Base-by-base conservation (phyloP, 495 filamentous ascomycete genomes). In the Parathielavia hyrcaniae region DNA sequence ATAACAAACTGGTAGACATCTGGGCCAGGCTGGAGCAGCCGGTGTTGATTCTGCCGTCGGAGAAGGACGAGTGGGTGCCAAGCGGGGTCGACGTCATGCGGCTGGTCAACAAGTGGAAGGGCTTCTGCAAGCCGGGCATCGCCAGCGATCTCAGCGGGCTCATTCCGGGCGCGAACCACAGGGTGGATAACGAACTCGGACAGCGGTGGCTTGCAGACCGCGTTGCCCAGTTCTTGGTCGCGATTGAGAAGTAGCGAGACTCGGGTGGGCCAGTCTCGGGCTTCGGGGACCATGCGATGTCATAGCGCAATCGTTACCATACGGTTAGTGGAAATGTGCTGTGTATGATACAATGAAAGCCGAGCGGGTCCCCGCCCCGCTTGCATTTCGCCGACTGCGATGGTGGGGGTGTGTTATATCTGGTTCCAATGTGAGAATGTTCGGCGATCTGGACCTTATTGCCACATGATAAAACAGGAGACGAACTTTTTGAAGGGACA, bases 1-100 rank as follows among this genome's bases (percentile, higher is more conserved):
- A 88, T 48, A 70, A 80, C 49, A 69, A 77, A 53, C 69, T 91
- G 44, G 52, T 59, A 45, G 63, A 72, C 44, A 88, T 79, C 26
- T 96, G 93, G 79, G 71, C 87, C 41, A 76, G 76, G 26, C 59
- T 77, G 52, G 63, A 75, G 36, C 81, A 77, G 32, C 77, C 84
- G 12, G 52, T 91, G 40, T 72, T 83, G 60, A 79, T 87, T 26
- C 68, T 96, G 57, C 85, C 84, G 57, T 86, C 87, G 3, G 90
- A 77, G 1, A 73, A 71, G 32, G 93, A 98, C 74, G 81, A 90
- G 73, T 83, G 79, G 73, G 81, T 88, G 48, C 82, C 88, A 1
- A 52, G 66, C 6, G 70, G 48, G 22, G 69, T 91, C 19, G 83
- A 95, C 68, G 87, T 88, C 63, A 66, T 76, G 41, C 76, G 61